Evolutionary conservation across 2,329 filamentous ascomycete species (phyloP).

Genomic region (Chrysoporthe austroafricana): DNA sequence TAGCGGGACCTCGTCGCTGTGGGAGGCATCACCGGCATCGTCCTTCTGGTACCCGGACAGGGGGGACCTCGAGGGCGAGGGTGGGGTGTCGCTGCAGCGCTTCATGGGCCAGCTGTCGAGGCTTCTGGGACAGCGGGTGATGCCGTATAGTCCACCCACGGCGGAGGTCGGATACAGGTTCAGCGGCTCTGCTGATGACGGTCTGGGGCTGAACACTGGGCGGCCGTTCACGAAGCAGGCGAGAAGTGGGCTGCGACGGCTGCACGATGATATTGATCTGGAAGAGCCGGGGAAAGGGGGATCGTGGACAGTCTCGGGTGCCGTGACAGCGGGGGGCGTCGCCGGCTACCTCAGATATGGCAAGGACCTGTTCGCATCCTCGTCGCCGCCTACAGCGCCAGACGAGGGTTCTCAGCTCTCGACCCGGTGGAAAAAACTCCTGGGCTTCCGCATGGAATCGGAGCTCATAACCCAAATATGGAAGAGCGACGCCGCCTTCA

Average conservation of each 20-base stretch:
- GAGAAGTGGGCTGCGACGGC: constrained; percentile 42
- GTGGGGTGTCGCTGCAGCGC: constrained; percentile 25
- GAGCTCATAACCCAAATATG: constrained; percentile 45
- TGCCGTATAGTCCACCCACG: constrained; percentile 37
- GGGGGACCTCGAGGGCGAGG: neutral
- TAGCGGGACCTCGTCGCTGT: constrained; percentile 42
- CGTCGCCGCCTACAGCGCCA: constrained; percentile 25
- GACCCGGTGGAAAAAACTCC: neutral
- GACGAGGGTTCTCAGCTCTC: neutral
- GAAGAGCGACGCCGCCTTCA: neutral
- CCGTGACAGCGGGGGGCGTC: constrained; percentile 36
- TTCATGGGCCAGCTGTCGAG: constrained; percentile 19
- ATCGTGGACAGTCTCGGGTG: constrained; percentile 47
- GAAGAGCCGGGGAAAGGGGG: constrained; percentile 28
- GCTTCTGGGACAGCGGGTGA: neutral
- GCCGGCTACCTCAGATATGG: constrained; percentile 45
- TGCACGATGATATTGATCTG: constrained; percentile 41
- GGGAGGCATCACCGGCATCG: constrained; percentile 4
- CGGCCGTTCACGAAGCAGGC: constrained; percentile 39
- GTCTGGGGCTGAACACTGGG: constrained; percentile 37
- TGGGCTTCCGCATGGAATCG: constrained; percentile 44
- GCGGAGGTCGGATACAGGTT: constrained; percentile 48
- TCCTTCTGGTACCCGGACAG: neutral
- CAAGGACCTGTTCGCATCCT: constrained; percentile 38
- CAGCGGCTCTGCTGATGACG: constrained; percentile 32